Evolutionary conservation across 2,329 filamentous ascomycete genomes (phyloP).

Genomic region (Talaromyces atroroseus): DNA sequence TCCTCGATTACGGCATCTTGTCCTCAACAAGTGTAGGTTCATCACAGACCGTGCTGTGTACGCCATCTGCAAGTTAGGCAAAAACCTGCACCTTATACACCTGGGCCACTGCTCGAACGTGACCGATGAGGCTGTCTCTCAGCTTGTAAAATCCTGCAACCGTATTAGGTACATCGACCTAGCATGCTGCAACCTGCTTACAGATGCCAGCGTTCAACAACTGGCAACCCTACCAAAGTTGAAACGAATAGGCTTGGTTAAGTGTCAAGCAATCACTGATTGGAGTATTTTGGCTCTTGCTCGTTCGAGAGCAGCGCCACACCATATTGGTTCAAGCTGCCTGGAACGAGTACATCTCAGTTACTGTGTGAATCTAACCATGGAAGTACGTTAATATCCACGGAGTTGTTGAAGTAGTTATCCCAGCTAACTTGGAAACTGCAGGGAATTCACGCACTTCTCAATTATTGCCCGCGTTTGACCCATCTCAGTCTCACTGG

Average conservation of each 20-base stretch:
- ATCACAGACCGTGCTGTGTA: conserved; percentile 85
- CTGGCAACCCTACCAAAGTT: conserved; percentile 85
- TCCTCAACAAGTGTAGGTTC: conserved; percentile 87
- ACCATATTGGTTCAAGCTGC: conserved; percentile 59
- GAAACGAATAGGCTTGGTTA: conserved; percentile 89
- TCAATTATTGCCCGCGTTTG: conserved; percentile 85
- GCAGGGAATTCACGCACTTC: conserved; percentile 80
- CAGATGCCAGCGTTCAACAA: conserved; percentile 77
- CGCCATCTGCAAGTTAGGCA: conserved; percentile 82
- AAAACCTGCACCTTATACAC: conserved; percentile 95
- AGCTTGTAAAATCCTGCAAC: conserved; percentile 78
- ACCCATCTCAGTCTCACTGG: conserved; percentile 94
- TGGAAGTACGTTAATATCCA: conserved; percentile 57
- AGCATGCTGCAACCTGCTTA: conserved; percentile 87
- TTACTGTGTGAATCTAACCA: conserved; percentile 81
- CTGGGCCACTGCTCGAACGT: conserved; percentile 89
- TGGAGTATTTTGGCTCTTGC: conserved; percentile 80
- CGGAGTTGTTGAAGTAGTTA: not conserved
- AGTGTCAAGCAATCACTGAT: conserved; percentile 87
- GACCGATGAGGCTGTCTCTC: conserved; percentile 81
- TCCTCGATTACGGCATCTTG: conserved; percentile 83
- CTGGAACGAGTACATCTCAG: conserved; percentile 93
- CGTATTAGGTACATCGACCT: conserved; percentile 95
- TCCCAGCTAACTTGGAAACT: conserved; percentile 24
- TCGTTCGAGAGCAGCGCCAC: conserved; percentile 51